Base-by-base conservation (phyloP, 225 moss, liverwort and hornwort genomes). In the Polytrichum commune region DNA sequence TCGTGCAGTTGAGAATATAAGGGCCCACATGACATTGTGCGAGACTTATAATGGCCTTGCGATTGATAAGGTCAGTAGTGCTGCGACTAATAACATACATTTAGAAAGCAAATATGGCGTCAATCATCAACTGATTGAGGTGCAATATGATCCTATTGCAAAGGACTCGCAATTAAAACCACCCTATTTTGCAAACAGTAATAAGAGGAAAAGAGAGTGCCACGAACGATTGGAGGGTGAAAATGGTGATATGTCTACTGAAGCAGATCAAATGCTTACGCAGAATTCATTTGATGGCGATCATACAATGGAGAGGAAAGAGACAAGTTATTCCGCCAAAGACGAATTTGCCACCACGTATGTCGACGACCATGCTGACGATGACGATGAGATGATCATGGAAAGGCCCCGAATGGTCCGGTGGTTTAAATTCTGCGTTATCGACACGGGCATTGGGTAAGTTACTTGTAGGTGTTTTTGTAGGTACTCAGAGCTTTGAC, bases 381-480 rank as follows among this genome's bases (percentile, higher is more conserved):
- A 74, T 4, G 64, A 6, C 6, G 81, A 73, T 8, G 55, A 33
- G 19, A 60, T 55, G 8, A 23, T 54, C 10, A 56, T 54, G 23
- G 72, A 73, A 54, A 71, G 69, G 29, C 65, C 81, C 19, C 79
- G 74, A 64, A 46, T 76, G 76, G 38, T 81, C 6, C 79, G 81
- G 18, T 74, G 73, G 85, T 85, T 85, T 64, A 68, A 81, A 18
- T 85, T 82, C 56, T 81, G 81, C 0, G 85, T 85, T 29, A 76
- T 76, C n/a, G 85, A 85, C 54, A 81, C 85, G 10, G 85, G 81
- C 35, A 82, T 85, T 72, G 81, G 85, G 77, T 77, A 63, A 62
- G 62, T 55, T 72, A 18, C 16, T 35, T 35, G 35, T 35, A 35
- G 35, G 35, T 35, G 8, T 8, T 13, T 46, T 46, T 46, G 3